Evolutionary conservation across 345 rosid genomes (phyloP), one percentile per base, ranked within the genome.

Genomic region (Ceriops decandra): DNA sequence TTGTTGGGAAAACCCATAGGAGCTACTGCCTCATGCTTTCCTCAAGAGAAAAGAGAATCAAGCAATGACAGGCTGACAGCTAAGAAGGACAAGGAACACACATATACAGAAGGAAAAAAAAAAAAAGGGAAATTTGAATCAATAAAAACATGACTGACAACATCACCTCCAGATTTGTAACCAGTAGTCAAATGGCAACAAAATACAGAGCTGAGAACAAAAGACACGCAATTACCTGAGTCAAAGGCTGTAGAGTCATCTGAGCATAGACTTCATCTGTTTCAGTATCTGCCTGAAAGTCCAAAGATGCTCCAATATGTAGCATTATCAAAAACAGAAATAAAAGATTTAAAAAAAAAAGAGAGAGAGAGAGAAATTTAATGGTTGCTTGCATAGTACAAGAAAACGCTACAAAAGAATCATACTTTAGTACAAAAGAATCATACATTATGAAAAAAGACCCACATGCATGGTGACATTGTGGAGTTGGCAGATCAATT

Each of bases 241-340:
- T 69, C 60, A 74, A 42, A 57, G 78, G 78, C 69, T 74, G 78
- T 64, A 74, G 69, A n/a, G 73, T 74, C 73, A 74, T 74, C 54
- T 74, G 78, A 13, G 78, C 73, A 74, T 74, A 74, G 15, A 74
- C 78, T 74, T 74, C 78, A 59, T 74, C 78, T 7, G 78, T 74
- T 69, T 74, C 78, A 3, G 69, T 60, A 51, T 74, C 78, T 51
- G 73, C 78, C 78, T 74, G 78, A 64, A 69, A 64, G 65, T 52
- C 30, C 63, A 54, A 68, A 53, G 33, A 61, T 46, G 54, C 7
- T 31, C 16, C 24, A 16, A 21, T 20, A 11, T 53, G 63, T 26
- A 71, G 35, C 32, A 32, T 58, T 56, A 19, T 28, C 28, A 36
- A 15, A 13, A 64, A 42, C 36, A 56, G 52, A 53, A 31, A 20